A percentile compares a stretch with the other conserved stretches of the same genome.
phyloP scores from a whole-genome alignment of 805 yeast genomes.

The Yamadazyma paraphyllophila region DNA sequence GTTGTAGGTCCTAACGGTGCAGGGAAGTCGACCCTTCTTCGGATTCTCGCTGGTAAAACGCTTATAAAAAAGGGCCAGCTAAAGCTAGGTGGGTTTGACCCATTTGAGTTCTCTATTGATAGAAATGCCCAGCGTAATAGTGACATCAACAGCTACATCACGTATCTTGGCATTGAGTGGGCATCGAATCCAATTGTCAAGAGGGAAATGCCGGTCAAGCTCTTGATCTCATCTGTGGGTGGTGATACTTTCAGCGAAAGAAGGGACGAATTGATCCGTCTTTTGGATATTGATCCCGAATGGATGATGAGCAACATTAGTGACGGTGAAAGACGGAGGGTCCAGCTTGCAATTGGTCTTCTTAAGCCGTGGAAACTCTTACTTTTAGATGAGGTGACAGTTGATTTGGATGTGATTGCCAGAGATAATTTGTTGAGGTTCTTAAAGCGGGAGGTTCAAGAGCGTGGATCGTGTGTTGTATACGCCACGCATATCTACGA shows the following conservation, averaged over 20 bases:
- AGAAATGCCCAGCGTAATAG: conserved; percentile 42
- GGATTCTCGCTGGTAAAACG: conserved; percentile 87
- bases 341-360: conserved; percentile 91
- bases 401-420: conserved; percentile 91
- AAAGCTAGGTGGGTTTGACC: conserved; percentile 78
- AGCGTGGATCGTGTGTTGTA: conserved; percentile 71
- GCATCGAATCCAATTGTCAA: conserved; percentile 87
- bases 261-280: conserved; percentile 68
- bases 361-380: conserved; percentile 86
- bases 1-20: conserved; percentile 96
- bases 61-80: conserved; percentile 72
- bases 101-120: conserved; percentile 63
- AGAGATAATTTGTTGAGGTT: conserved; percentile 71
- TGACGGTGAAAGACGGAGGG: conserved; percentile 94
- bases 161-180: conserved; percentile 97
- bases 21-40: conserved; percentile 87
- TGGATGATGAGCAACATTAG: conserved; percentile 94
- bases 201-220: conserved; percentile 84
- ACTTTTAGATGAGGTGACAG: conserved; percentile 94
- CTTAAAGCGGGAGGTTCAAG: conserved; percentile 67
- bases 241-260: conserved; percentile 64
- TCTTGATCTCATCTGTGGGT: conserved; percentile 78
- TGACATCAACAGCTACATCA: conserved; percentile 50
- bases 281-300: conserved; percentile 78
- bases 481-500: conserved; percentile 97